Evolutionary conservation across 148 eudicot genomes (phyloP), one percentile per base, ranked within the genome.

Genomic region (Vaccinium darrowii): DNA sequence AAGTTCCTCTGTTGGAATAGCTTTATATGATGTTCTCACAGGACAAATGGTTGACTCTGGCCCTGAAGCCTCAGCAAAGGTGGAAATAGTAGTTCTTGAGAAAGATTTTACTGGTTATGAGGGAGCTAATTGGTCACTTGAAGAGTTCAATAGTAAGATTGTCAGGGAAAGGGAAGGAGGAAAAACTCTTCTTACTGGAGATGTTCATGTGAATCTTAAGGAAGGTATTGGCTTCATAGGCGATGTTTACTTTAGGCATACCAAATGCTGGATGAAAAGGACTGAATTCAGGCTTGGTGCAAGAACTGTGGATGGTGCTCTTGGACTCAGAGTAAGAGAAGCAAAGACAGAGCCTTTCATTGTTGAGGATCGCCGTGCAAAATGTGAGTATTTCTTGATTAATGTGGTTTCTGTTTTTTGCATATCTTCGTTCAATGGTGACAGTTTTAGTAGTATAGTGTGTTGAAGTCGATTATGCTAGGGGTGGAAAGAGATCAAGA

Each of bases 211-310:
- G 19, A 33, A 65, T 13, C 86, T 84, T 39, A 27, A 63, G 16
- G 52, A 51, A 63, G 86, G 86, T 57, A 51, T 63, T 84, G 86
- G 86, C 33, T 77, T 0, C 9, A 23, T 78, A 8, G 82, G 60
- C 27, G 18, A 18, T 7, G 3, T 84, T 78, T 23, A 7, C n/a
- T 84, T 84, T 67, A 77, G 56, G 56, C 86, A 84, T 78, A 84
- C 51, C 16, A 78, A 78, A 78, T 11, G 53, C 23, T 84, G 86
- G 86, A 84, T 53, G 60, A 78, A 2, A 19, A 78, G 51, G 52
- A 25, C 27, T 51, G 82, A 79, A 7, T 52, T 36, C 76, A 84
- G 86, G 82, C 86, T 85, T 25, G 86, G 86, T 21, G 86, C 74
- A 63, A 81, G 56, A 81, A 63, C 27, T 13, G 54, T 81, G 72